Conservation (phyloP, 1,139 yeast genomes). For the Hanseniaspora uvarum region DNA sequence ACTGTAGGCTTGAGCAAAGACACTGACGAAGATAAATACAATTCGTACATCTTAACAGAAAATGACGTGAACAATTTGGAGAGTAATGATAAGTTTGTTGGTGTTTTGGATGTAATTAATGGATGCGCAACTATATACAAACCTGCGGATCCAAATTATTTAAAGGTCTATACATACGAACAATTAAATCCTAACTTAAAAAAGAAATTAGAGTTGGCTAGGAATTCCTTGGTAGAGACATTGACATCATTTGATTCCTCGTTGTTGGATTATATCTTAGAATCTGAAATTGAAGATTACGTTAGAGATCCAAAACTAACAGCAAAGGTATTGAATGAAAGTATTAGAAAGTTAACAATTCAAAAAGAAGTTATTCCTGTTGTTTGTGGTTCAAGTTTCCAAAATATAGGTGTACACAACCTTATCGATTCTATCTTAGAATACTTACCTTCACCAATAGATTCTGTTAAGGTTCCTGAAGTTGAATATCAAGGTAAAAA, state of each 20-base stretch:
- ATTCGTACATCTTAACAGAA: constrained; percentile 1
- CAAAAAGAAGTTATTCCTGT: constrained; percentile 59
- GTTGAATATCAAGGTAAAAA: constrained; percentile 31
- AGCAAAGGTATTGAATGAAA: constrained; percentile 39
- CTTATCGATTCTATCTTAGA: constrained; percentile 69
- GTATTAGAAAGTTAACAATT: constrained; percentile 57
- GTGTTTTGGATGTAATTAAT: constrained; percentile 75
- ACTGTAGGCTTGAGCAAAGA: constrained; percentile 14
- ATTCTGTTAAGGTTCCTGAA: constrained; percentile 46
- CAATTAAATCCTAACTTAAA: constrained; percentile 33
- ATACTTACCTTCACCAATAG: constrained; percentile 75
- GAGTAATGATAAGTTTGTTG: constrained; percentile 44
- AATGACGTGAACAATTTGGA: constrained; percentile 28
- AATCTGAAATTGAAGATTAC: constrained; percentile 54
- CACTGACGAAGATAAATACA: not conserved
- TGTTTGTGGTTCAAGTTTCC: constrained; percentile 85
- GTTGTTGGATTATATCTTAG: constrained; percentile 66
- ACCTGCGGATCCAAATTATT: constrained; percentile 45
- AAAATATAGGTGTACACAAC: constrained; percentile 90
- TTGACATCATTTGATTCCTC: constrained; percentile 72
- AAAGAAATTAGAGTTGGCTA: constrained; percentile 45
- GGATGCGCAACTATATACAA: constrained; percentile 60
- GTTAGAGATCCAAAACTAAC: constrained; percentile 43
- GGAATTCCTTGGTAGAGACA: constrained; percentile 74
- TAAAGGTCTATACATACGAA: constrained; percentile 36